Evolutionary conservation across 2,329 filamentous ascomycete genomes (phyloP).

Genomic region (Cladophialophora chaetospira): DNA sequence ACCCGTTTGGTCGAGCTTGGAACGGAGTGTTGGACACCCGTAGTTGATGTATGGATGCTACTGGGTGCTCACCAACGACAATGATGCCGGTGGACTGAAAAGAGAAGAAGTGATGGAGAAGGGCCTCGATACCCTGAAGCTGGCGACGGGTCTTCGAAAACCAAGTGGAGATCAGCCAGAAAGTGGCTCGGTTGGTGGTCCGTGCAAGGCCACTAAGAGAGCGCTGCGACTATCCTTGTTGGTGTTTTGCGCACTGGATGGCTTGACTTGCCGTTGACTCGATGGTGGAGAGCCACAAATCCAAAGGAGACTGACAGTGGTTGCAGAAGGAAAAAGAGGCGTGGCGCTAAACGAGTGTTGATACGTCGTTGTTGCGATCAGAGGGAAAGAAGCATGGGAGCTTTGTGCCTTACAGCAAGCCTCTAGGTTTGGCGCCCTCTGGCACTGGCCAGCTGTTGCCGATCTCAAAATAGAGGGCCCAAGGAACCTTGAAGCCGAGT

Average conservation of each 20-base stretch:
- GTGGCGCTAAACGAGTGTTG: slow-evolving; percentile 5
- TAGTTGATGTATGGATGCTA: background rate
- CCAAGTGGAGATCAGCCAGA: slow-evolving; percentile 1
- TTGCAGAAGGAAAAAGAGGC: slow-evolving; percentile 4
- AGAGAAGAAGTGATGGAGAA: slow-evolving; percentile 6
- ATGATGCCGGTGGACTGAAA: background rate
- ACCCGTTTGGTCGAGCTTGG: too few species aligned
- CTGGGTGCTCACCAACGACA: background rate
- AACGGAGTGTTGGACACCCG: too few species aligned
- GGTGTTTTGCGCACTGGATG: background rate
- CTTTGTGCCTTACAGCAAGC: background rate
- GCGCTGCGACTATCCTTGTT: background rate
- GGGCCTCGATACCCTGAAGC: slow-evolving; percentile 1
- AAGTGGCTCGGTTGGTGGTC: slow-evolving; percentile 7
- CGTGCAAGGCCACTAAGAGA: slow-evolving; percentile 8
- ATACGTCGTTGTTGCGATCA: background rate
- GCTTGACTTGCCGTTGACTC: background rate
- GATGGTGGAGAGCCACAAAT: background rate
- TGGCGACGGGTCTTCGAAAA: slow-evolving; percentile 6
- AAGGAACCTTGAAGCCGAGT: too few species aligned
- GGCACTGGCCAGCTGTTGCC: too few species aligned
- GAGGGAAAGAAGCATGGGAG: background rate
- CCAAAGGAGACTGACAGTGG: background rate
- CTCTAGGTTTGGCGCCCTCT: too few species aligned
- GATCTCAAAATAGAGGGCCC: background rate